Evolutionary conservation across 306 rosid species (phyloP), one percentile per base, ranked within the genome.

Genomic region (Gleditsia sinensis): DNA sequence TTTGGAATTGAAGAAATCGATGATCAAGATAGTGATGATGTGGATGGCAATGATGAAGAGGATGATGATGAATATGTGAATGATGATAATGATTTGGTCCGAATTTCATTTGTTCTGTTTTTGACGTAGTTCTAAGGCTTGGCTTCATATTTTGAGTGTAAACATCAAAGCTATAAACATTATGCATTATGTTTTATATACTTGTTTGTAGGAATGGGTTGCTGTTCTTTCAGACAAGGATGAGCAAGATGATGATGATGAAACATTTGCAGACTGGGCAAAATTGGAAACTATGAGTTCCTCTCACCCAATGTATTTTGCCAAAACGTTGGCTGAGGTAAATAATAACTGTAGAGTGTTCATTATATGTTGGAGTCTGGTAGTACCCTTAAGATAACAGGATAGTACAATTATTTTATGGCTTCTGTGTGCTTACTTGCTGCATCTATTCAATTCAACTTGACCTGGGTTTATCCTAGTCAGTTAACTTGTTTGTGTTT

Each of bases 241-340:
- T 49, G 91, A 82, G 36, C 59, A 74, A 42, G 88, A 84, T 54
- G 86, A 88, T 50, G 78, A 73, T 1, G 97, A 90, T 59, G 89
- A 84, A 86, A 32, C 84, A 65, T 78, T 86, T 54, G 91, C 84
- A 80, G 96, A 93, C 83, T 93, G 97, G 97, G 97, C 97, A 50
- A 89, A 90, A 76, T 78, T 90, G 80, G 96, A 91, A 69, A 90
- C 98, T 0, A 90, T 93, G 98, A 87, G 88, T 72, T 87, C 85
- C 56, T 90, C 98, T 79, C 98, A 92, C 76, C 98, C 98, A 17
- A 77, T 92, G 94, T 74, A 78, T 78, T 92, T 92, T 83, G 98
- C 98, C 82, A 78, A 88, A 69, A 92, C 81, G 80, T 74, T 92
- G 71, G 78, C 94, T 2, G 94, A 90, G 98, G 98, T 92, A 85